A percentile compares a stretch with the other conserved stretches of the same genome.
These are phyloP conservation scores for Zangia roseola DNA, from an alignment of 768 basidiomycete genomes.

Conservation along the genomic window DNA sequence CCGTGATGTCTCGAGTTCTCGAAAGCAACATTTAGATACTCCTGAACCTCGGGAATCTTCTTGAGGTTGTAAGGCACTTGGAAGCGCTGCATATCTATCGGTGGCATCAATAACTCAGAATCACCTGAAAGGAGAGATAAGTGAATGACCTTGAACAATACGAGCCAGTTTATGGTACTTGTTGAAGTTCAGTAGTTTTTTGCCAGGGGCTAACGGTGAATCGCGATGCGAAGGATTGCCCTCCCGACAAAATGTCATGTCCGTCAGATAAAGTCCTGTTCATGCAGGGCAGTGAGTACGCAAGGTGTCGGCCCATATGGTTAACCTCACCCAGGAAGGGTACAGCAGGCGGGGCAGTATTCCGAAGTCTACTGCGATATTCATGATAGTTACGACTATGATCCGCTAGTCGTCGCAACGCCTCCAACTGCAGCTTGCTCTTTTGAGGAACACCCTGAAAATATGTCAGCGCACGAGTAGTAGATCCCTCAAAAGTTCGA, in stretches of 20 bases:
- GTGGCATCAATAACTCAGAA: conserved; percentile 4
- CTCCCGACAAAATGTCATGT: conserved; percentile 93
- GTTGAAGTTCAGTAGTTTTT: conserved; percentile 92
- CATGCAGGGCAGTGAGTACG: conserved; percentile 14
- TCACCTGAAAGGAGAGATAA: background rate
- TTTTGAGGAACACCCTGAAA: conserved; percentile 80
- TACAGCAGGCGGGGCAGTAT: conserved; percentile 87
- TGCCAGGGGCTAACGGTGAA: conserved; percentile 70
- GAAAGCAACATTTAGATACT: conserved; percentile 70
- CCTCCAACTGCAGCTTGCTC: conserved; percentile 74
- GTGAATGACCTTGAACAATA: conserved; percentile 69
- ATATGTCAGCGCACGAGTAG: conserved; percentile 7
- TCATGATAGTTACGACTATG: conserved; percentile 88
- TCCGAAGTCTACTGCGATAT: conserved; percentile 84
- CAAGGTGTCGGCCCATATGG: background rate
- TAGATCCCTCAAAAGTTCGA: conserved; percentile 6
- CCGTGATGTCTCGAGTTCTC: conserved; percentile 73
- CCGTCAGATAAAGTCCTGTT: conserved; percentile 81
- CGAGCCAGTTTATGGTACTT: conserved; percentile 90
- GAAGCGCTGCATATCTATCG: conserved; percentile 86
- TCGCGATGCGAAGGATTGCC: conserved; percentile 86
- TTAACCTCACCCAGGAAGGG: conserved; percentile 80
- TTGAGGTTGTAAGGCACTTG: conserved; percentile 85
- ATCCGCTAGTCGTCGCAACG: conserved; percentile 83
- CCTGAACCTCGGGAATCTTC: conserved; percentile 86